phyloP scores from a whole-genome alignment of 257 asterid species.

The Solanum boliviense region DNA sequence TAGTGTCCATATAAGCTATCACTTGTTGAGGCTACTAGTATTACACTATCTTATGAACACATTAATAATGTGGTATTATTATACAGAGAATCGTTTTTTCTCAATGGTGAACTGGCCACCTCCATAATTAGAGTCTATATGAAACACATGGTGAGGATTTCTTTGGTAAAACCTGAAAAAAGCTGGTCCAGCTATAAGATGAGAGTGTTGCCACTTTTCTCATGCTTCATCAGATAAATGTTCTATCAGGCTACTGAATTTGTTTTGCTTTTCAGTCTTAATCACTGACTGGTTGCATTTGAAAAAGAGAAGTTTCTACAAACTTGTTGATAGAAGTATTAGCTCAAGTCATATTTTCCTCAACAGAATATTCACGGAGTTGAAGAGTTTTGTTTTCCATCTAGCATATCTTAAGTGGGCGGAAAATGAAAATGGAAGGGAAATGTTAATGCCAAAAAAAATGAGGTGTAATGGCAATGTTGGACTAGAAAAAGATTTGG shows the following conservation, averaged over 20 bases:
- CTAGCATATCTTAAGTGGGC: not conserved
- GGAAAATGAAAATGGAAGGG: not conserved
- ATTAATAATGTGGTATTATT: not conserved
- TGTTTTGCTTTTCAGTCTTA: not conserved
- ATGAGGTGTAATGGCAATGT: not conserved
- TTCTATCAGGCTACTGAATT: not conserved
- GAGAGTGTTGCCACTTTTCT: not conserved
- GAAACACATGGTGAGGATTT: not conserved
- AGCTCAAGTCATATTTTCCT: not conserved
- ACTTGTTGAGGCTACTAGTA: not conserved
- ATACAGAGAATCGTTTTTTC: not conserved
- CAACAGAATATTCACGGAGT: not conserved
- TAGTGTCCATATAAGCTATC: not conserved
- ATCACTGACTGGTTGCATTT: not conserved
- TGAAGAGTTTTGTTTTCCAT: not conserved
- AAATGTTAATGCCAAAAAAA: not conserved
- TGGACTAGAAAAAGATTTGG: not conserved
- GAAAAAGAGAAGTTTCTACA: not conserved
- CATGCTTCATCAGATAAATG: not conserved
- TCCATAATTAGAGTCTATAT: not conserved
- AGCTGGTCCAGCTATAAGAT: not conserved
- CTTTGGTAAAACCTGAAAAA: not conserved
- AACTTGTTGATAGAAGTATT: not conserved
- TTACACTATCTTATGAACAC: not conserved
- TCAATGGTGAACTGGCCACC: not conserved